These are phyloP conservation scores for Epichloe bromicola DNA, from an alignment of 2,329 filamentous ascomycete genomes.

Conservation along the genomic window DNA sequence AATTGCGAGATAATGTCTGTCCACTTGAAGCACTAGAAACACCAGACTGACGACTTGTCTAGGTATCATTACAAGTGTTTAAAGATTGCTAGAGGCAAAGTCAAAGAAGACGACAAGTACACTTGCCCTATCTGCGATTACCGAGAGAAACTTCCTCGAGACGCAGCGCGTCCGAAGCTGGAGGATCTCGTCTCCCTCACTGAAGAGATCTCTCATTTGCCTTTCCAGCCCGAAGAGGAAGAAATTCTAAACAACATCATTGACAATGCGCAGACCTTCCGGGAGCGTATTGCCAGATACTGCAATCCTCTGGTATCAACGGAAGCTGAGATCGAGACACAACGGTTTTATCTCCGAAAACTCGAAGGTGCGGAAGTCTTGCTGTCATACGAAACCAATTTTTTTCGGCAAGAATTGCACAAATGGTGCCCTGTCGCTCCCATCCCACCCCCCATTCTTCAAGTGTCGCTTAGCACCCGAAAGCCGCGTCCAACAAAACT, in stretches of 20 bases:
- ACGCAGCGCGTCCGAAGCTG: conserved; percentile 87
- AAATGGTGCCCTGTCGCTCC: conserved; percentile 88
- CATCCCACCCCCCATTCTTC: conserved; percentile 75
- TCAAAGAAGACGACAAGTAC: conserved; percentile 97
- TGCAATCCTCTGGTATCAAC: conserved; percentile 73
- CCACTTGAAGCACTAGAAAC: not conserved
- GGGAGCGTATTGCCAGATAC: conserved; percentile 66
- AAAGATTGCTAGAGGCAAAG: conserved; percentile 93
- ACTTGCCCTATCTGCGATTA: conserved; percentile 97
- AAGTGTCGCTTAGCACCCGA: conserved; percentile 79
- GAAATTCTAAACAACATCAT: conserved; percentile 76
- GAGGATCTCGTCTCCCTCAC: conserved; percentile 79
- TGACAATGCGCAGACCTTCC: conserved; percentile 70
- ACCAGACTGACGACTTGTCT: not conserved
- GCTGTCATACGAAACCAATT: conserved; percentile 88
- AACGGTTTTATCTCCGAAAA: conserved; percentile 92
- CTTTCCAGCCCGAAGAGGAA: conserved; percentile 95
- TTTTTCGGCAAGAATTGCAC: conserved; percentile 89
- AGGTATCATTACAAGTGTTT: conserved; percentile 98
- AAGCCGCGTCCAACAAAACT: conserved; percentile 95
- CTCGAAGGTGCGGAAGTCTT: conserved; percentile 94
- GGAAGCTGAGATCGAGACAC: conserved; percentile 73
- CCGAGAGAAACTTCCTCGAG: conserved; percentile 90
- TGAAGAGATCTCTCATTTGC: conserved; percentile 65
- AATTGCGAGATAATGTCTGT: conserved; percentile 5